Evolutionary conservation across 805 yeast genomes (phyloP).

Genomic region (Maudiozyma serrabonitensis): DNA sequence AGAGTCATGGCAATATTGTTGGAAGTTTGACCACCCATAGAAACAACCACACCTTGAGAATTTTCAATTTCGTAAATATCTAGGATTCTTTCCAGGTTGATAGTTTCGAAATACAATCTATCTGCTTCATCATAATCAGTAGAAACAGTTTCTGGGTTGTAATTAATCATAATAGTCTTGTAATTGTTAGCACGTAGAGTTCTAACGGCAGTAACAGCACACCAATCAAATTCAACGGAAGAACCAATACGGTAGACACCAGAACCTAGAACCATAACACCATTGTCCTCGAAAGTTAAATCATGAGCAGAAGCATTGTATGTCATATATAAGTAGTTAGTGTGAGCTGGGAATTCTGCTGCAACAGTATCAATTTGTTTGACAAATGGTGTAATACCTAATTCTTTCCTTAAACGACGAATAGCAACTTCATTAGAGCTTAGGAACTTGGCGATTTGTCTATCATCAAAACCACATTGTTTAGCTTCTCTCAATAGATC

Average conservation of each 20-base stretch:
- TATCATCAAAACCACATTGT: conserved; percentile 93
- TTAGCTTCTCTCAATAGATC: conserved; percentile 71
- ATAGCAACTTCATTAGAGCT: conserved; percentile 88
- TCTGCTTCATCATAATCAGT: conserved; percentile 98
- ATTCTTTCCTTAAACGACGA: conserved; percentile 78
- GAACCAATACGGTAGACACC: conserved; percentile 99
- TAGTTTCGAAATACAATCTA: conserved; percentile 89
- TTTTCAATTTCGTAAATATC: conserved; percentile 91
- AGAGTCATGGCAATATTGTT: conserved; percentile 90
- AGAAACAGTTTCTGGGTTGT: conserved; percentile 98
- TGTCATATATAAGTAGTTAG: conserved; percentile 90
- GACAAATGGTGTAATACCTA: conserved; percentile 82
- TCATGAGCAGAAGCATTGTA: conserved; percentile 88
- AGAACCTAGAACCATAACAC: conserved; percentile 92
- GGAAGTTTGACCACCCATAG: conserved; percentile 99
- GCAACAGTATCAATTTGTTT: conserved; percentile 98
- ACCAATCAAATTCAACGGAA: conserved; percentile 98
- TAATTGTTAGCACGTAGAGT: conserved; percentile 77
- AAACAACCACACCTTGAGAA: conserved; percentile 83
- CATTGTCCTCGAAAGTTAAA: conserved; percentile 81
- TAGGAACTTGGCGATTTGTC: conserved; percentile 86
- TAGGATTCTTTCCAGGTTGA: conserved; percentile 85
- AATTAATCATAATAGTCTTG: conserved; percentile 94
- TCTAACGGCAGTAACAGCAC: conserved; percentile 96
- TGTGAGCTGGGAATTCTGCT: conserved; percentile 95